phyloP scores from a whole-genome alignment of 305 asterid genomes.

The Fraxinus xanthoxyloides region DNA sequence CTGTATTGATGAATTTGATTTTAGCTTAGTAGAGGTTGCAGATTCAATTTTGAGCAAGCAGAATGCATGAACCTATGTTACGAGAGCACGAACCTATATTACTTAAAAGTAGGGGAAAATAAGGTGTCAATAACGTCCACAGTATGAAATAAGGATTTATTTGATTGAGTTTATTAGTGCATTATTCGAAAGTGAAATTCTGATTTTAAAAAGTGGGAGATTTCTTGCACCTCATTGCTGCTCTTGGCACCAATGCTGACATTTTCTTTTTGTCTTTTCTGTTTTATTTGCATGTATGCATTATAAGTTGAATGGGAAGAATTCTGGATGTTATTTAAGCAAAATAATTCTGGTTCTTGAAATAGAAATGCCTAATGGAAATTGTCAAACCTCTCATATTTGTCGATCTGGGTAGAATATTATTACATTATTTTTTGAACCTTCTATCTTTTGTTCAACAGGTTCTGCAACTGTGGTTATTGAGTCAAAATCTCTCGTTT shows the following conservation, averaged over 20 bases:
- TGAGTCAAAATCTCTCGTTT: slow-evolving; percentile 70
- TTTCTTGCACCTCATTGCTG: background rate
- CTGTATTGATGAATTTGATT: background rate
- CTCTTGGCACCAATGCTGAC: background rate
- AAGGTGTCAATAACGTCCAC: background rate
- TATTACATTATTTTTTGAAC: background rate
- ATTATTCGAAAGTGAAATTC: background rate
- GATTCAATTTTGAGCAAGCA: background rate
- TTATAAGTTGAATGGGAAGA: background rate
- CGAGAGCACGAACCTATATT: background rate
- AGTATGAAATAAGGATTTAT: background rate
- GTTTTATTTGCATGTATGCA: background rate
- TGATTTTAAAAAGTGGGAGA: background rate
- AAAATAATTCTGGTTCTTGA: background rate
- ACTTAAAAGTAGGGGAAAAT: background rate
- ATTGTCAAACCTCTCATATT: background rate
- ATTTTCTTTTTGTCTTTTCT: background rate
- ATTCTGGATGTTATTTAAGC: background rate
- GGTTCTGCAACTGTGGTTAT: slow-evolving; percentile 67
- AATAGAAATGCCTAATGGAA: background rate
- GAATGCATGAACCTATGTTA: background rate
- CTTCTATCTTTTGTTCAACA: slow-evolving; percentile 19
- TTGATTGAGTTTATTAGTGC: background rate
- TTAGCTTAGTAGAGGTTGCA: background rate
- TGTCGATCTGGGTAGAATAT: background rate